phyloP scores from a whole-genome alignment of 1,139 yeast genomes.

The Candida sanyaensis region DNA sequence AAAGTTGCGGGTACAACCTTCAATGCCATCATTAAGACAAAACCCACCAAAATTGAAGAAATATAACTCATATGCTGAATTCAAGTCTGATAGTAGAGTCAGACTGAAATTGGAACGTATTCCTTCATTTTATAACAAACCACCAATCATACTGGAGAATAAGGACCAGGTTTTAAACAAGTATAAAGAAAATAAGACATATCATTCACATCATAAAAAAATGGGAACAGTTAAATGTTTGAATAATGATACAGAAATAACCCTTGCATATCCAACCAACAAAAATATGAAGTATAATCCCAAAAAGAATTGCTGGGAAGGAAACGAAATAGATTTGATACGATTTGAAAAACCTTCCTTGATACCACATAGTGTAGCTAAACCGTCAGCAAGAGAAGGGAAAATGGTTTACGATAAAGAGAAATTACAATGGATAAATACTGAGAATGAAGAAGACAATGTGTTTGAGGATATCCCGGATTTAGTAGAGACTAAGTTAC shows the following conservation, averaged over 20 bases:
- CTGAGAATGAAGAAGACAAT: slow-evolving; percentile 31
- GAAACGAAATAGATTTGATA: slow-evolving; percentile 60
- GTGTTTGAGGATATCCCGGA: slow-evolving; percentile 58
- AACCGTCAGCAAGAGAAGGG: slow-evolving; percentile 7
- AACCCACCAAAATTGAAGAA: slow-evolving; percentile 21
- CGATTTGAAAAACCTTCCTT: slow-evolving; percentile 49
- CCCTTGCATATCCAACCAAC: slow-evolving; percentile 21
- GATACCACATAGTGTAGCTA: slow-evolving; percentile 31
- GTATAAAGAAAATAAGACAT: slow-evolving; percentile 23
- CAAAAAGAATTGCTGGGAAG: slow-evolving; percentile 60
- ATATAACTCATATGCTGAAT: slow-evolving; percentile 37
- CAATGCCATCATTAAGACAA: slow-evolving; percentile 15
- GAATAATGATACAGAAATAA: slow-evolving; percentile 17
- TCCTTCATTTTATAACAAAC: slow-evolving; percentile 40
- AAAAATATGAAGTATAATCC: slow-evolving; percentile 57
- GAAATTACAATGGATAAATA: slow-evolving; percentile 57
- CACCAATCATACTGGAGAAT: slow-evolving; percentile 17
- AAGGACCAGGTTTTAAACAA: slow-evolving; percentile 28
- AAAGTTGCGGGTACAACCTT: slow-evolving; percentile 14
- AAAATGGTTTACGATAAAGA: slow-evolving; percentile 66
- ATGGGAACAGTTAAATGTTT: slow-evolving; percentile 37
- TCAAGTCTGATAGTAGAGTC: slow-evolving; percentile 35
- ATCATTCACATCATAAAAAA: slow-evolving; percentile 16
- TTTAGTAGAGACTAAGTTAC: slow-evolving; percentile 15
- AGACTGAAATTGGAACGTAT: slow-evolving; percentile 43